Evolutionary conservation across 495 filamentous ascomycete species (phyloP).

Genomic region (Neurospora sp.): DNA sequence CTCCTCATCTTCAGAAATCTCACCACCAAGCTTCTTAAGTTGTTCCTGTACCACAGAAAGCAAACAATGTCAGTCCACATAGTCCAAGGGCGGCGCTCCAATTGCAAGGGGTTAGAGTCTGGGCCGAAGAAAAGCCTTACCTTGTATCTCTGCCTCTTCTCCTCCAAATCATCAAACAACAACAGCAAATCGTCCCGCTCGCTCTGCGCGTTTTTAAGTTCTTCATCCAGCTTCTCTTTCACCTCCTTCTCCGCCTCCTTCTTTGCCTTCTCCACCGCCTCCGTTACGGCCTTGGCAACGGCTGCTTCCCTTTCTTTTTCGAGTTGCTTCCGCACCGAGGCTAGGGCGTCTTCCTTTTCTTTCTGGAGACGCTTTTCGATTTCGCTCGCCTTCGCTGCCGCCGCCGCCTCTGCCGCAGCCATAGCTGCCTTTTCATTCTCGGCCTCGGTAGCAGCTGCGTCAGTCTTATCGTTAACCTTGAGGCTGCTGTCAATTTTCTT

Average conservation of each 20-base stretch:
- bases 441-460: not conserved
- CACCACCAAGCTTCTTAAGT: slow-evolving; percentile 60
- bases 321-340: not conserved
- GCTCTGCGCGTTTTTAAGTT: slow-evolving; percentile 50
- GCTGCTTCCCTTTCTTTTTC: not conserved
- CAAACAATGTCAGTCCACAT: slow-evolving; percentile 25
- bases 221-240: slow-evolving; percentile 49
- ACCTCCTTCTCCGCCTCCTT: slow-evolving; percentile 13
- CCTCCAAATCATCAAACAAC: slow-evolving; percentile 82
- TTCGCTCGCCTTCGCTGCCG: not conserved
- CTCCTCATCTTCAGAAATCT: slow-evolving; percentile 70
- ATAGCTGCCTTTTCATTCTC: not conserved
- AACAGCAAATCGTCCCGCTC: slow-evolving; percentile 80
- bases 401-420: no score
- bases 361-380: not conserved
- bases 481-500: not conserved
- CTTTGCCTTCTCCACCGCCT: not conserved
- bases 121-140: slow-evolving; percentile 30
- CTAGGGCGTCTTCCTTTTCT: not conserved
- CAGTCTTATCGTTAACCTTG: not conserved
- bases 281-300: not conserved
- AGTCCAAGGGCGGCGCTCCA: no score
- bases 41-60: slow-evolving; percentile 40
- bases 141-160: slow-evolving; percentile 73
- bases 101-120: no score